These are phyloP conservation scores for Candida tetrigidarum DNA, from an alignment of 1,139 yeast genomes.

Conservation along the genomic window DNA sequence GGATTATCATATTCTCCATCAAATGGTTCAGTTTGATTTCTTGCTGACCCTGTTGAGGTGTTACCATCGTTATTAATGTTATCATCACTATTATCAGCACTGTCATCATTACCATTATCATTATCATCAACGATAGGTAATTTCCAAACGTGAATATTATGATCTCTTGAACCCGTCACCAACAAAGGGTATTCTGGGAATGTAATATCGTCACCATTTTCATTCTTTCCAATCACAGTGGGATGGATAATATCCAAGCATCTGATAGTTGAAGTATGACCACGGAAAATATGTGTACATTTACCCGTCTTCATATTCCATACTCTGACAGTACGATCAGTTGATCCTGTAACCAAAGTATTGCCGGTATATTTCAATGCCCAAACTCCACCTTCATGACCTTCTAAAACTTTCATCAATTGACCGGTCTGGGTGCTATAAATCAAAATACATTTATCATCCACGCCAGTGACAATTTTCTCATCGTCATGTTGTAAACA, in stretches of 20 bases:
- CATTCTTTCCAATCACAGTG: slow-evolving; percentile 58
- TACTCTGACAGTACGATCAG: slow-evolving; percentile 85
- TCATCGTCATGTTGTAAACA: slow-evolving; percentile 94
- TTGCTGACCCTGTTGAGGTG: no score
- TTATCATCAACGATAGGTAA: slow-evolving; percentile 62
- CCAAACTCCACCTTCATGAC: slow-evolving; percentile 99
- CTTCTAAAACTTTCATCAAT: slow-evolving; percentile 68
- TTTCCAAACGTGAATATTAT: slow-evolving; percentile 87
- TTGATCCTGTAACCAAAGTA: slow-evolving; percentile 86
- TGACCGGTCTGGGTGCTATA: slow-evolving; percentile 79
- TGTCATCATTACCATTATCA: no score
- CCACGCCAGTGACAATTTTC: slow-evolving; percentile 91
- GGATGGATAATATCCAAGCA: slow-evolving; percentile 86
- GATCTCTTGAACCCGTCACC: slow-evolving; percentile 92
- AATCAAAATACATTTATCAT: slow-evolving; percentile 80
- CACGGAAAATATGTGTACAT: slow-evolving; percentile 86
- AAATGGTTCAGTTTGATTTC: slow-evolving; percentile 44
- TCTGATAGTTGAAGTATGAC: slow-evolving; percentile 92
- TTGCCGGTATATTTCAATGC: slow-evolving; percentile 89
- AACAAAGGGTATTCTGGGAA: slow-evolving; percentile 67
- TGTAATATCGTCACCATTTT: slow-evolving; percentile 64
- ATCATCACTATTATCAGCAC: no score
- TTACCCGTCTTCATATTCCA: slow-evolving; percentile 82
- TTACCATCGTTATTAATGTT: no score
- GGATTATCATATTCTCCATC: slow-evolving; percentile 57